A percentile compares a stretch with the other conserved stretches of the same genome.
Conservation (phyloP, 371 early-diverging fungal genomes). For the Zancudomyces culisetae region DNA sequence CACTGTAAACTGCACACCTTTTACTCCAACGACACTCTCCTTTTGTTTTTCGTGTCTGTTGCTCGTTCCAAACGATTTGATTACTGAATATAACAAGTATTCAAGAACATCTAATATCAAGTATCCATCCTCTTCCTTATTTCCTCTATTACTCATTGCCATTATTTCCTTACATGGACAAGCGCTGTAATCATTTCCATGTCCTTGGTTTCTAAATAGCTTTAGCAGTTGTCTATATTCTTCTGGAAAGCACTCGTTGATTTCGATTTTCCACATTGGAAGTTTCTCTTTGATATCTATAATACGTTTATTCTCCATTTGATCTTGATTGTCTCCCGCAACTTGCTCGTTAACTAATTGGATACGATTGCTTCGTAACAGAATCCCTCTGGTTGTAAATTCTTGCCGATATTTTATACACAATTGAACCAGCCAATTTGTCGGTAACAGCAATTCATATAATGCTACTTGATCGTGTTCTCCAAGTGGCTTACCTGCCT, state of each 20-base stretch:
- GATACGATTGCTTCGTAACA: neutral
- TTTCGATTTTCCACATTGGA: neutral
- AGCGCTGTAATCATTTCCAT: too few species aligned
- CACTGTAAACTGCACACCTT: too few species aligned
- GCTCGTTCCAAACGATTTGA: neutral
- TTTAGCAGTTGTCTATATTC: neutral
- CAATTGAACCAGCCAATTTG: neutral
- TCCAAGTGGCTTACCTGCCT: neutral
- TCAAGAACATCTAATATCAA: neutral
- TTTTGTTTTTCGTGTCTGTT: neutral
- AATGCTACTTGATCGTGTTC: neutral
- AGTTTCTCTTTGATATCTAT: neutral
- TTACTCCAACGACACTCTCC: neutral
- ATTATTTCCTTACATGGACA: neutral
- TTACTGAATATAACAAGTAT: neutral
- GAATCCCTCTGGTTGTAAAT: neutral
- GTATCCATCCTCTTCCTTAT: neutral
- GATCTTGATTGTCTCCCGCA: neutral
- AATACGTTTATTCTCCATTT: neutral
- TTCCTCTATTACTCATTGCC: neutral
- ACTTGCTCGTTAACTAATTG: neutral
- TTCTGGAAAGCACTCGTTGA: neutral
- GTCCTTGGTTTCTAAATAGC: too few species aligned
- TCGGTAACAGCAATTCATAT: neutral
- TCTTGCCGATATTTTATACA: neutral